Evolutionary conservation across 108 stramenopile genomes (phyloP), one percentile per base, ranked within the genome.

Genomic region (Schizochytrium sp.): DNA sequence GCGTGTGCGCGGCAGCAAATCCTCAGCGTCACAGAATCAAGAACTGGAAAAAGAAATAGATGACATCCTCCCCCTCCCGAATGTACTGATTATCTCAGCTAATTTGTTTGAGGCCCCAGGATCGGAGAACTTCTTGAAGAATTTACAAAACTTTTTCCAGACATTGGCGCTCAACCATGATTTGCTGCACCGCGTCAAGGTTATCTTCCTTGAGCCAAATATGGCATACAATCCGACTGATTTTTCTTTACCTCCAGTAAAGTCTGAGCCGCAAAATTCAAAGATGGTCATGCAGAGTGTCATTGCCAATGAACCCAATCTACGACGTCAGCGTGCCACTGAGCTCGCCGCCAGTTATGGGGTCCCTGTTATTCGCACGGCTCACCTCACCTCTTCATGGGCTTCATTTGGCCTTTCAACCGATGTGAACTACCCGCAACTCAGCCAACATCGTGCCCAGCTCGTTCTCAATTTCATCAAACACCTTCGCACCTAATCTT

Each of bases 401-500:
- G 7, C 50, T 12, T n/a, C 7, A 55, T 17, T 10, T 5, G 5
- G 8, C 15, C 49, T 38, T n/a, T 47, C 49, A 28, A 83, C 28
- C 5, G 76, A 83, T 53, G 8, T 5, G 50, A 38, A 17, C 28
- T 83, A 19, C 12, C 76, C 76, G 19, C 38, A 38, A n/a, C 76
- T 83, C 50, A 83, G 53, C 28, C 50, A 83, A 5, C 76, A 83
- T 55, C 47, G 5, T 38, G 76, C 76, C 17, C 76, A 83, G 76
- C 76, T 83, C 47, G 47, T 83, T 8, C 76, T 83, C 76, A 83
- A 83, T 53, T 83, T 55, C 47, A 40, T 83, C 76, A 83, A 49
- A 53, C 76, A 83, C 76, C 28, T 69, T 3, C 64, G 64, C 64
- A 69, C 64, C 64, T 69, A 44, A 69, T 28, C 17, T 17, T 15